A percentile compares a stretch with the other conserved stretches of the same genome.
phyloP scores from a whole-genome alignment of 1,284 basidiomycete species.

The Sporisorium reilianum region DNA sequence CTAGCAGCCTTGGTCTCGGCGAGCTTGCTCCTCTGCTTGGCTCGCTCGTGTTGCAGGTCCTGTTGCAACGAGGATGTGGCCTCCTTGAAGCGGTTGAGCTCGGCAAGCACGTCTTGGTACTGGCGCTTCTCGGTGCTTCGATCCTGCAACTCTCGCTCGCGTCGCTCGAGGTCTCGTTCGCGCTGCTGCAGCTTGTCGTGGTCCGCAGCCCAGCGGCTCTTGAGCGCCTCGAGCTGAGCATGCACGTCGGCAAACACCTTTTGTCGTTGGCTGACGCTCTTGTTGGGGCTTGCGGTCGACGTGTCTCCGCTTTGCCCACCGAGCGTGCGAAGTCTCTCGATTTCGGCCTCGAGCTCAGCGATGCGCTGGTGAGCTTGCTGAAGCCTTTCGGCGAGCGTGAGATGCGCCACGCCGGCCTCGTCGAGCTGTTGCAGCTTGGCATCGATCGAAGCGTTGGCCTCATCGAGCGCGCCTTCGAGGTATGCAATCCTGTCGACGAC shows the following conservation, averaged over 20 bases:
- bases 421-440: constrained; percentile 56
- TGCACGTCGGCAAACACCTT: constrained; percentile 46
- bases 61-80: constrained; percentile 42
- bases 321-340: constrained; percentile 31
- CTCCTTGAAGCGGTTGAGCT: constrained; percentile 43
- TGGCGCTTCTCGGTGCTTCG: constrained; percentile 43
- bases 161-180: constrained; percentile 41
- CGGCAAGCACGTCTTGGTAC: constrained; percentile 36
- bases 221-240: constrained; percentile 53
- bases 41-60: constrained; percentile 39
- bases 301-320: constrained; percentile 24
- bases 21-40: constrained; percentile 36
- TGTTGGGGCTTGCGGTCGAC: constrained; percentile 24
- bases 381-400: constrained; percentile 46
- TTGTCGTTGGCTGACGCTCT: constrained; percentile 39
- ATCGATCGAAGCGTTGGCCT: constrained; percentile 56
- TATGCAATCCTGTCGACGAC: constrained; percentile 45
- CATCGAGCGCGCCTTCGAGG: constrained; percentile 52
- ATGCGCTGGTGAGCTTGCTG: constrained; percentile 44
- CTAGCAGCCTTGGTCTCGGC: constrained; percentile 27
- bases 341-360: constrained; percentile 50
- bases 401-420: constrained; percentile 44
- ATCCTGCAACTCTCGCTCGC: constrained; percentile 44
- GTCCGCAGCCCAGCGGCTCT: constrained; percentile 50
- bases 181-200: constrained; percentile 41